Conservation (phyloP, 306 rosid species). For the Begonia masoniana region DNA sequence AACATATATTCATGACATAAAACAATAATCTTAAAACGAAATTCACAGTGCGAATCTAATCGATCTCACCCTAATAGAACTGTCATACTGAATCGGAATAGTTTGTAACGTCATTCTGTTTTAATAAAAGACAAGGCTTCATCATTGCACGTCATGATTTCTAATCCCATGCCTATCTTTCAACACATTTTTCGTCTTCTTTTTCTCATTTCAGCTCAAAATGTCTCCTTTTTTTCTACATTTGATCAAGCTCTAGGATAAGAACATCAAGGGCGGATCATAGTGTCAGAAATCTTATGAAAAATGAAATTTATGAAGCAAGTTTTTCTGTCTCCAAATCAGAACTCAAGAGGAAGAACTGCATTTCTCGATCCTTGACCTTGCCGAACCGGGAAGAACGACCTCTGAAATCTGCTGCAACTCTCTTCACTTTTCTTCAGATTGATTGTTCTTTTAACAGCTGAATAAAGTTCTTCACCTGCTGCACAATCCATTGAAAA, state of each 20-base stretch:
- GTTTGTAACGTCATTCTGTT: too few species aligned
- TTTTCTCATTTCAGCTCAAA: conserved; percentile 1
- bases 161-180: too few species aligned
- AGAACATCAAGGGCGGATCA: conserved; percentile 2
- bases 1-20: too few species aligned
- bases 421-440: conserved; percentile 1
- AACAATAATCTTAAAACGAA: too few species aligned
- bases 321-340: too few species aligned
- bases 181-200: background rate
- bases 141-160: too few species aligned
- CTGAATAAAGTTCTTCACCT: conserved; percentile 39
- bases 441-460: conserved; percentile 19
- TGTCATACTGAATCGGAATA: too few species aligned
- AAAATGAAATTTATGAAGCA: background rate
- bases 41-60: too few species aligned
- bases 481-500: conserved; percentile 65
- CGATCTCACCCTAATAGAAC: too few species aligned
- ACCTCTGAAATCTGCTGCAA: conserved; percentile 23
- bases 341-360: conserved; percentile 10
- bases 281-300: background rate
- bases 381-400: conserved; percentile 34
- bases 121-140: too few species aligned
- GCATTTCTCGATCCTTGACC: conserved; percentile 26
- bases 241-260: background rate
- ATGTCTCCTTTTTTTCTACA: background rate